phyloP scores from a whole-genome alignment of 2,329 filamentous ascomycete genomes.

The Monilinia aucupariae region DNA sequence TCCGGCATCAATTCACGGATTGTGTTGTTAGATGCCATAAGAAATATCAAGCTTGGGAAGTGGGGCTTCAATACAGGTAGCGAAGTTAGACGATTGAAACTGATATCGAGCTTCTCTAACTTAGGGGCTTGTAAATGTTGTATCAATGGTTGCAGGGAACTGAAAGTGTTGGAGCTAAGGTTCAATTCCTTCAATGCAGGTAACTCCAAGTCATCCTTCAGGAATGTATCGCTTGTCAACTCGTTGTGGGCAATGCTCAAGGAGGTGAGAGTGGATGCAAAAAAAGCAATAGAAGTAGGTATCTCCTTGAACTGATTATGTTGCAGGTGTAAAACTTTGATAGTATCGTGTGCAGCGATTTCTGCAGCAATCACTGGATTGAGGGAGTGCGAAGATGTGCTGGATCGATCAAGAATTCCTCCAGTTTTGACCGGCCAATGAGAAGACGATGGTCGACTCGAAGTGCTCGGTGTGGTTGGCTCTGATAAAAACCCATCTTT shows the following conservation, averaged over 20 bases:
- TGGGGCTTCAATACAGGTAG: slow-evolving; percentile 60
- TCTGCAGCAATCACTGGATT: slow-evolving; percentile 53
- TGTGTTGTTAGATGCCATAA: slow-evolving; percentile 75
- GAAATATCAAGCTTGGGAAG: slow-evolving; percentile 65
- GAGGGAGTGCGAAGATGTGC: slow-evolving; percentile 56
- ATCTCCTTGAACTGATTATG: slow-evolving; percentile 70
- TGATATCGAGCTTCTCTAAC: slow-evolving; percentile 73
- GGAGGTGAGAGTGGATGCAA: slow-evolving; percentile 63
- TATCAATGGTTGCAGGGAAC: slow-evolving; percentile 61
- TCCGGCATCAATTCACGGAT: slow-evolving; percentile 68
- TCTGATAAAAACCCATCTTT: slow-evolving; percentile 26
- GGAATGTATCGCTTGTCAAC: slow-evolving; percentile 57
- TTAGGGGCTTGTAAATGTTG: slow-evolving; percentile 64
- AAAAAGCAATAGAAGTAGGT: slow-evolving; percentile 63
- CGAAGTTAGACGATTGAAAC: slow-evolving; percentile 70
- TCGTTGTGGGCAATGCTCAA: slow-evolving; percentile 74
- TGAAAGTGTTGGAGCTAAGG: slow-evolving; percentile 68
- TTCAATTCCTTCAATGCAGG: slow-evolving; percentile 73
- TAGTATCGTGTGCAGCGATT: slow-evolving; percentile 47
- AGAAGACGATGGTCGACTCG: slow-evolving; percentile 22
- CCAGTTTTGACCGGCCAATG: slow-evolving; percentile 33
- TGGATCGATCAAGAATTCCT: slow-evolving; percentile 64
- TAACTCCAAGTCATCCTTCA: slow-evolving; percentile 62
- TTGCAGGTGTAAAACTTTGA: slow-evolving; percentile 61
- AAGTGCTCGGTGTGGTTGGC: slow-evolving; percentile 24